These are phyloP conservation scores for Fusarium duplospermum DNA, from an alignment of 2,329 filamentous ascomycete species.

Conservation along the genomic window DNA sequence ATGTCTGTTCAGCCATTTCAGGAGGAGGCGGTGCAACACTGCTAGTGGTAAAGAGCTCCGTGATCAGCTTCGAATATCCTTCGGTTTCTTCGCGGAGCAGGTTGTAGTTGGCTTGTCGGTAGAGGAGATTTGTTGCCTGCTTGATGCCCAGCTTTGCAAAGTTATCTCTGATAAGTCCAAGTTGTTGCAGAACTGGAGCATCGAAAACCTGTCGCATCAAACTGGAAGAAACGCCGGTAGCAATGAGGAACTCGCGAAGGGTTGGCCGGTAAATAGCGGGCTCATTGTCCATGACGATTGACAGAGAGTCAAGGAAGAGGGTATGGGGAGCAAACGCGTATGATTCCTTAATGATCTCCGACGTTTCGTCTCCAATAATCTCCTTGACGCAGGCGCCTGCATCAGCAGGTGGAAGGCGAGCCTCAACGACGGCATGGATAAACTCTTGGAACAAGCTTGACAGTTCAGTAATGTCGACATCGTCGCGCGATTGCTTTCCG, in stretches of 20 bases:
- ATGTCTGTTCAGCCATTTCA: conserved; percentile 84
- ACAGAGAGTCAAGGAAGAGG: conserved; percentile 85
- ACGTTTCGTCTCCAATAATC: conserved; percentile 71
- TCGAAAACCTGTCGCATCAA: conserved; percentile 89
- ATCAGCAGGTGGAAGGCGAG: conserved; percentile 73
- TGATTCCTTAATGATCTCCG: conserved; percentile 62
- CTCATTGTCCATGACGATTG: conserved; percentile 81
- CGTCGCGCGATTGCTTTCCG: conserved; percentile 71
- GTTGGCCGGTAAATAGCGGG: conserved; percentile 59
- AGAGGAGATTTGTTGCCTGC: conserved; percentile 91
- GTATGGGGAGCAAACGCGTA: conserved; percentile 71
- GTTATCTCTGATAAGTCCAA: conserved; percentile 86
- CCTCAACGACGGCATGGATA: conserved; percentile 78
- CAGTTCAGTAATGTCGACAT: conserved; percentile 76
- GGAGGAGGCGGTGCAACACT: conserved; percentile 78
- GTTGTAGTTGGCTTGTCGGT: conserved; percentile 97
- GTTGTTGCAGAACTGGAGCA: conserved; percentile 75
- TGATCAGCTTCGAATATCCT: conserved; percentile 95
- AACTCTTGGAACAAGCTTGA: conserved; percentile 87
- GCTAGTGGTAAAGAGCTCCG: conserved; percentile 92
- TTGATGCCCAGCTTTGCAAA: conserved; percentile 87
- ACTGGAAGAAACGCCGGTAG: conserved; percentile 77
- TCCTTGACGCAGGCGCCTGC: conserved; percentile 80
- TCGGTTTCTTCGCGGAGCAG: conserved; percentile 94
- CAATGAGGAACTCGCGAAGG: conserved; percentile 76